Evolutionary conservation across 2,329 filamentous ascomycete genomes (phyloP).

Genomic region (Cryoendolithus antarcticus): DNA sequence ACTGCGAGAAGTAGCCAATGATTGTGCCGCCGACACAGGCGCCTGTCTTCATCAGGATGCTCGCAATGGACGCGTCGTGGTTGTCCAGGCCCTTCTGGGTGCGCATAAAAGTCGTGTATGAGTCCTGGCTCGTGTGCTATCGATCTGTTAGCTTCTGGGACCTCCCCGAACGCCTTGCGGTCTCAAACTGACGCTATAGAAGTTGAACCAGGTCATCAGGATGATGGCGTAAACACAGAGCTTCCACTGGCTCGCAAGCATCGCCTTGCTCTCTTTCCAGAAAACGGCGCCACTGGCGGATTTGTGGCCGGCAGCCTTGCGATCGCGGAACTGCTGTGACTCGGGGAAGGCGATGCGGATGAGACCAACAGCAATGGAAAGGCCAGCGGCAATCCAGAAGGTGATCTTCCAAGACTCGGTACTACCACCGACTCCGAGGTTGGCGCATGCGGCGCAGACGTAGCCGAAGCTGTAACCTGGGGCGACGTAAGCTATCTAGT

Average conservation of each 20-base stretch:
- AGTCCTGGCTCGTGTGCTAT: slow-evolving; percentile 65
- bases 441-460: slow-evolving; percentile 63
- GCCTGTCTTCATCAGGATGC: slow-evolving; percentile 50
- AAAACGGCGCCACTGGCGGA: slow-evolving; percentile 39
- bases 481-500: too few species aligned
- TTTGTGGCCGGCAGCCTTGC: slow-evolving; percentile 48
- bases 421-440: slow-evolving; percentile 56
- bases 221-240: slow-evolving; percentile 67
- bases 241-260: slow-evolving; percentile 60
- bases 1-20: slow-evolving; percentile 63
- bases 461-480: slow-evolving; percentile 59
- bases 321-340: slow-evolving; percentile 61
- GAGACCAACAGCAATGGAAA: slow-evolving; percentile 57
- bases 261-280: slow-evolving; percentile 55
- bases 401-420: slow-evolving; percentile 55
- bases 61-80: slow-evolving; percentile 53
- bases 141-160: too few species aligned
- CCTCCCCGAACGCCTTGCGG: too few species aligned
- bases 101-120: slow-evolving; percentile 70
- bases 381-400: slow-evolving; percentile 52
- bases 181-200: slow-evolving; percentile 5
- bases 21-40: slow-evolving; percentile 22
- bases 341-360: slow-evolving; percentile 59
- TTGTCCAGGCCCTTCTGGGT: slow-evolving; percentile 58
- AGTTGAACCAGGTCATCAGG: slow-evolving; percentile 57